phyloP scores from a whole-genome alignment of 2,329 filamentous ascomycete genomes.

The Lasiodiplodia sp. region DNA sequence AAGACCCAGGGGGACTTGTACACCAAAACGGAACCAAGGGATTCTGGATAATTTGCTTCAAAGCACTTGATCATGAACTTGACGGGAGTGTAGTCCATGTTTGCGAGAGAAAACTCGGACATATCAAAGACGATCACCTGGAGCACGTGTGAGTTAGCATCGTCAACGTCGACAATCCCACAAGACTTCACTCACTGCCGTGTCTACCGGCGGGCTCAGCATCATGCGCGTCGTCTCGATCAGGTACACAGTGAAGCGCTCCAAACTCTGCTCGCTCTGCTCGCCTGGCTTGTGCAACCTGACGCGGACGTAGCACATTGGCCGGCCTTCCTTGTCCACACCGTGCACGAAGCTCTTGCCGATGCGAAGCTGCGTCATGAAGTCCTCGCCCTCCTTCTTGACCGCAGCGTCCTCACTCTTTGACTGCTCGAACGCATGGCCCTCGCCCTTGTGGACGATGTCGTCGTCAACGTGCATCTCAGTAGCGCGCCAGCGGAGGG shows the following conservation, averaged over 20 bases:
- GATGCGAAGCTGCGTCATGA: constrained; percentile 82
- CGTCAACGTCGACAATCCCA: constrained; percentile 5
- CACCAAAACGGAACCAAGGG: constrained; percentile 84
- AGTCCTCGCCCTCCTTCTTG: constrained; percentile 77
- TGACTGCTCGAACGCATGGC: constrained; percentile 66
- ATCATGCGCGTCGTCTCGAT: constrained; percentile 94
- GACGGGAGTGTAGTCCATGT: constrained; percentile 97
- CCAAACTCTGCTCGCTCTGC: constrained; percentile 80
- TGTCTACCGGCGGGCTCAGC: constrained; percentile 81
- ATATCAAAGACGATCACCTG: constrained; percentile 95
- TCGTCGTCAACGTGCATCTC: constrained; percentile 91
- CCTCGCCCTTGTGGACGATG: constrained; percentile 63
- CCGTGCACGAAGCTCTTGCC: constrained; percentile 96
- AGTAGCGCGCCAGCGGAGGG: constrained; percentile 85
- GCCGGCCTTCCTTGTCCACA: constrained; percentile 80
- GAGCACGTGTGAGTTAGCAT: constrained; percentile 34
- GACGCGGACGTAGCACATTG: constrained; percentile 85
- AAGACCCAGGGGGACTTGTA: constrained; percentile 98
- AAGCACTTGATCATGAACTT: constrained; percentile 99
- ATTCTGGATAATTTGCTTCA: constrained; percentile 97
- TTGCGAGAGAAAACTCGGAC: constrained; percentile 90
- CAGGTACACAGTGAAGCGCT: constrained; percentile 89
- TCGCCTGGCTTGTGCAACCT: constrained; percentile 82
- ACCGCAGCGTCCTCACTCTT: constrained; percentile 65
- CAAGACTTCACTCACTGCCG: constrained; percentile 72